Evolutionary conservation across 306 rosid genomes (phyloP), one percentile per base, ranked within the genome.

Genomic region (cucumber (Cucumis sativus)): DNA sequence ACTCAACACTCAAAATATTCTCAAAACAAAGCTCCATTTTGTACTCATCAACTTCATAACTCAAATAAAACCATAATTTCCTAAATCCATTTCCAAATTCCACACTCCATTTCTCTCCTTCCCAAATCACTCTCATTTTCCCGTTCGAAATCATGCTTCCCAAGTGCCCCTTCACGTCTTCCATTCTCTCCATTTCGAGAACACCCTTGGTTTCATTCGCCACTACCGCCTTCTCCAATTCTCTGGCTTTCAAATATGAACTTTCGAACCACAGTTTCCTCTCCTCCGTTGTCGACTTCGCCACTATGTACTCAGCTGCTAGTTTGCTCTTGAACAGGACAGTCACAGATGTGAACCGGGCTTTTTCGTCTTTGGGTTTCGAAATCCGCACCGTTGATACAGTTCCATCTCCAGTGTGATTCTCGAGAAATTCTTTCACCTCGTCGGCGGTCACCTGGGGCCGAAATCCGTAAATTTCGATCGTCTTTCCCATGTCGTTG

Each of bases 41-140:
- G 65, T 84, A 87, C 8, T 28, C 30, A 28, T 81, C 81, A 23
- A 54, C 39, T 67, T 65, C 56, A 52, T 82, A 18, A 10, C 74
- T 57, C n/a, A 88, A 73, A 71, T 60, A 69, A 13, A 91, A 85
- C 63, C 45, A 45, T 20, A 87, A 63, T 15, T 61, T 77, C 40
- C 89, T 58, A n/a, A 58, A 45, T 18, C 79, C 81, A 9, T 2
- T 41, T 17, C 86, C 88, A 39, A 86, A 88, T n/a, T 75, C 75
- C 47, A 84, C 81, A 1, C 66, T 79, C 69, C 79, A 87, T 57
- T 84, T 68, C 63, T 56, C 65, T 52, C 57, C 78, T 55, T 64
- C 71, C 93, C 93, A 89, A 28, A 91, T 84, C 61, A 78, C 86
- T 51, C 83, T 43, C 70, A 88, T 86, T 77, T 59, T 65, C 6